phyloP scores from a whole-genome alignment of 352 stramenopile species.

The Pilasporangium apinafurcum region DNA sequence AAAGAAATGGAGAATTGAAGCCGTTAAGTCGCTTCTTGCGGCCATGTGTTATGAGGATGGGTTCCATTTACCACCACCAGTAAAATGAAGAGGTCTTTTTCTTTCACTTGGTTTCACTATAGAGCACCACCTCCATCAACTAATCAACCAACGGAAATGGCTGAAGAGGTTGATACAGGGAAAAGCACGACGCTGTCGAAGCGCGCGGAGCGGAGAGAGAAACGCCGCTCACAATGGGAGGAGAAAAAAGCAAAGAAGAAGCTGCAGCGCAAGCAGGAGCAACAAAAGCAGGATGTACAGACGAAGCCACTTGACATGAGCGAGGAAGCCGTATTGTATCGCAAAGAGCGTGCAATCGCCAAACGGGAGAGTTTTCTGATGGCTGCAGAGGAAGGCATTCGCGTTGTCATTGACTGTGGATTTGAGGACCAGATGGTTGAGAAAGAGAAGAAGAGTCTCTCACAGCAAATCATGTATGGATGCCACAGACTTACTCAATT shows the following conservation, averaged over 20 bases:
- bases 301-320: slow-evolving; percentile 74
- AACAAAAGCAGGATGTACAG: slow-evolving; percentile 8
- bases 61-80: not conserved
- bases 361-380: slow-evolving; percentile 79
- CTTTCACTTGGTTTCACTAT: too few species aligned
- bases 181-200: slow-evolving; percentile 23
- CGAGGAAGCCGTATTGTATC: slow-evolving; percentile 53
- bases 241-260: slow-evolving; percentile 88
- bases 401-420: slow-evolving; percentile 91
- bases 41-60: not conserved
- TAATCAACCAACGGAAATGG: not conserved
- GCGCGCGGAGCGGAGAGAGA: slow-evolving; percentile 48
- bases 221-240: slow-evolving; percentile 59
- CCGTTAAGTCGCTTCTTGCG: not conserved
- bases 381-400: slow-evolving; percentile 72
- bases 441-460: slow-evolving; percentile 92
- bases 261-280: slow-evolving; percentile 36
- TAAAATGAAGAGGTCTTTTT: too few species aligned
- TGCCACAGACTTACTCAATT: too few species aligned
- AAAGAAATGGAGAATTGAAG: too few species aligned
- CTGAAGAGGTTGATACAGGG: slow-evolving; percentile 1
- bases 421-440: slow-evolving; percentile 92
- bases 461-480: slow-evolving; percentile 93
- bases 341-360: slow-evolving; percentile 46
- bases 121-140: too few species aligned